These are phyloP conservation scores for Dryas drummondii DNA, from an alignment of 306 rosid species.

Conservation along the genomic window DNA sequence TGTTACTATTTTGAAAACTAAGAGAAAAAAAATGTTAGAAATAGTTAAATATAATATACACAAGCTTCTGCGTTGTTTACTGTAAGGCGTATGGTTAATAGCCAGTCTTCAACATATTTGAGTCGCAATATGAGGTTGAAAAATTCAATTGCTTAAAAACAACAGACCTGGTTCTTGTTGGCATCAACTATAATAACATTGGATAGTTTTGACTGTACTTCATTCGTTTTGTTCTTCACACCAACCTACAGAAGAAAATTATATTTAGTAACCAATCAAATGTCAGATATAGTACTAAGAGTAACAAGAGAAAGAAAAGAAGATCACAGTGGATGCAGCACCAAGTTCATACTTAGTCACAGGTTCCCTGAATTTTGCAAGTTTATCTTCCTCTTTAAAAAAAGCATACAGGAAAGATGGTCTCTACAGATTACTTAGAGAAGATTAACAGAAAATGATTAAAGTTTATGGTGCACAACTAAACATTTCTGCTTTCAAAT, in stretches of 20 bases:
- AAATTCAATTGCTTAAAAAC: not conserved
- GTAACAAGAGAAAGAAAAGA: constrained; percentile 4
- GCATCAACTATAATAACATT: constrained; percentile 70
- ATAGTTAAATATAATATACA: not conserved
- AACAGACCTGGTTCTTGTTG: constrained; percentile 82
- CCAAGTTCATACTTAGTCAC: not conserved
- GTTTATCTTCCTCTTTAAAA: not conserved
- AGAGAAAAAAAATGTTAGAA: not conserved
- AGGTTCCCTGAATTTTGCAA: not conserved
- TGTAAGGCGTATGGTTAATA: not conserved
- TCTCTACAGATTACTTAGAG: not conserved
- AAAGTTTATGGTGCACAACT: not conserved
- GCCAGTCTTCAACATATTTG: not conserved
- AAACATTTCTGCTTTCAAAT: not conserved
- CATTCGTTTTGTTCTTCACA: constrained; percentile 73
- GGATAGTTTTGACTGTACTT: constrained; percentile 77
- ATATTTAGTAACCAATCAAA: constrained; percentile 22
- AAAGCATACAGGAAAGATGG: not conserved
- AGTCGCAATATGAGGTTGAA: not conserved
- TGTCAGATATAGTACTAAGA: constrained; percentile 16
- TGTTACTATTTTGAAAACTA: not conserved
- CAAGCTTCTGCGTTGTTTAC: not conserved
- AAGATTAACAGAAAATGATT: not conserved
- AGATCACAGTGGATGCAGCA: not conserved
- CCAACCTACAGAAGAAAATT: constrained; percentile 64